Base-by-base conservation (phyloP, 345 rosid genomes). In the Salix koriyanagi region DNA sequence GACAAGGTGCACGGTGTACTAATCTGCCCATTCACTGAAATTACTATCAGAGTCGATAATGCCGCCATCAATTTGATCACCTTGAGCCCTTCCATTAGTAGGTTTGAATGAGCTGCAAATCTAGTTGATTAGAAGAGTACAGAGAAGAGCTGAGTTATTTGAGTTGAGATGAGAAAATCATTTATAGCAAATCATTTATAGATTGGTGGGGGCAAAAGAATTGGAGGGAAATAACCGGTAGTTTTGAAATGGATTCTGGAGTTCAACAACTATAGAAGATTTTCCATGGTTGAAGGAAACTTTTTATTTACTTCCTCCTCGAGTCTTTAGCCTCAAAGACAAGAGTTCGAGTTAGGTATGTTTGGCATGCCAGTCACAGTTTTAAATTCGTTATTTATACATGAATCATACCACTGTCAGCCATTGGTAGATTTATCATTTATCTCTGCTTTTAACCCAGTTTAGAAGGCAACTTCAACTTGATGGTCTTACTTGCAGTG, bases 1-100 rank as follows among this genome's bases (percentile, higher is more conserved):
- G 97, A 89, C 44, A 86, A 8, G 30, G 93, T 89, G 89, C 99
- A 93, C 7, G 97, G 94, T 12, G 97, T 90, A 65, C 78, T 88
- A 39, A 93, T 86, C 81, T 95, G 97, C 42, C 92, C 92, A 2
- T 76, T 77, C 34, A 80, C 86, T 15, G 86, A 79, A 77, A 87
- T 65, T 34, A 84, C 60, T 1, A 76, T 60, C 41, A 87, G 67
- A 9, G 50, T 42, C 15, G 72, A 58, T 75, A 84, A 8, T 71
- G 69, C 48, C 44, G 84, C 56, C 54, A 74, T 48, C 44, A 85
- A 37, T n/a, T 67, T 79, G 52, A 81, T 70, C 28, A 75, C 26
- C 52, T 71, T 84, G 69, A 81, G 14, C 19, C 60, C 69, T 62
- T 75, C 72, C 85, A 86, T 81, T 68, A 42, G 46, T 30, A 18